Conservation (phyloP, 495 filamentous ascomycete genomes). For the Neurospora sp. region DNA sequence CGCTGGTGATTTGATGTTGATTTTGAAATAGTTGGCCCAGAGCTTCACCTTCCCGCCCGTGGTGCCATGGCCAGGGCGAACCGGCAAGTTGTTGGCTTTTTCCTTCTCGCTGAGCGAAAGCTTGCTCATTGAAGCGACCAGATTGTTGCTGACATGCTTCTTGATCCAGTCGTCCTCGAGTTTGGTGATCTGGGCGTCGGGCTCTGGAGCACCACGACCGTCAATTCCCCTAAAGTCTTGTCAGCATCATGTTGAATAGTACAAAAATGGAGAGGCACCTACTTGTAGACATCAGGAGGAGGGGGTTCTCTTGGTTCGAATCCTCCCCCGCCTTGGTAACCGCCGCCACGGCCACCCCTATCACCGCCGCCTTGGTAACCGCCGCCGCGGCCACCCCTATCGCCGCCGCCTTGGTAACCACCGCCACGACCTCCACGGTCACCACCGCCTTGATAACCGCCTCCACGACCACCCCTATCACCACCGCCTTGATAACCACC, state of each 20-base stretch:
- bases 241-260: conserved; percentile 4
- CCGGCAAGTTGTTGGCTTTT: conserved; percentile 20
- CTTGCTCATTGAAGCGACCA: conserved; percentile 15
- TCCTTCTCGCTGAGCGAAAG: conserved; percentile 13
- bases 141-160: neutral
- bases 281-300: conserved; percentile 25
- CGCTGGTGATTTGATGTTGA: conserved; percentile 30
- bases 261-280: conserved; percentile 5
- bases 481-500: conserved; percentile 14
- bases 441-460: conserved; percentile 10
- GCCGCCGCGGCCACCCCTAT: conserved; percentile 10
- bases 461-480: neutral
- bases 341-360: conserved; percentile 10
- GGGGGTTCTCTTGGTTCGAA: conserved; percentile 5
- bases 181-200: conserved; percentile 21
- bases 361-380: conserved; percentile 14
- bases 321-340: conserved; percentile 15
- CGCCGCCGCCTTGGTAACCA: conserved; percentile 16
- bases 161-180: conserved; percentile 27
- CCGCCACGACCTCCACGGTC: conserved; percentile 17
- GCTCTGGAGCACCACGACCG: conserved; percentile 5
- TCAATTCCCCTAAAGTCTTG: neutral
- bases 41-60: conserved; percentile 40
- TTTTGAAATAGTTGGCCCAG: conserved; percentile 56
- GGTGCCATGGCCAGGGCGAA: conserved; percentile 52